A percentile compares a stretch with the other conserved stretches of the same genome.
phyloP scores from a whole-genome alignment of 1,284 basidiomycete genomes.

The Anthracocystis setariae region DNA sequence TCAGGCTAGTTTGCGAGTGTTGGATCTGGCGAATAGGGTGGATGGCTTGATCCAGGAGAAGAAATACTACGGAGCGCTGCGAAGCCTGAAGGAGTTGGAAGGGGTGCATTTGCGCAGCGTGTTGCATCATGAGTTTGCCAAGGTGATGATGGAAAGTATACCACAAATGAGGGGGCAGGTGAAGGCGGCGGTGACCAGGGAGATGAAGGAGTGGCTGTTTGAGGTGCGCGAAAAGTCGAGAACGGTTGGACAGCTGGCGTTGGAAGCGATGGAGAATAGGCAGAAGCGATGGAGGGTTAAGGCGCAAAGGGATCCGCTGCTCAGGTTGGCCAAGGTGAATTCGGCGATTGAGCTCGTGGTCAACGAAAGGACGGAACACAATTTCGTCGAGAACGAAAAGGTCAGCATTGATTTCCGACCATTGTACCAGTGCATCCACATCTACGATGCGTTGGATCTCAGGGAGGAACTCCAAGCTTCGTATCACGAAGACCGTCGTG shows the following conservation, averaged over 20 bases:
- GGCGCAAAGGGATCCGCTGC: constrained; percentile 58
- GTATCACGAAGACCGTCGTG: constrained; percentile 93
- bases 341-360: constrained; percentile 92
- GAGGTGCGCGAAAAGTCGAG: constrained; percentile 90
- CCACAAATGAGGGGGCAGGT: constrained; percentile 89
- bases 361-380: constrained; percentile 92
- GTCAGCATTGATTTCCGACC: constrained; percentile 92
- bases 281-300: constrained; percentile 81
- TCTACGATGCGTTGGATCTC: constrained; percentile 89
- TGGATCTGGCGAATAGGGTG: constrained; percentile 94
- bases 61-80: constrained; percentile 93
- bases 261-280: constrained; percentile 88
- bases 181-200: constrained; percentile 90
- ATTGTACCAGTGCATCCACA: constrained; percentile 95
- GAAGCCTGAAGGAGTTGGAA: constrained; percentile 73
- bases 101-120: constrained; percentile 84
- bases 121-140: constrained; percentile 90
- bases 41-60: constrained; percentile 87
- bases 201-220: constrained; percentile 95
- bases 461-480: constrained; percentile 87
- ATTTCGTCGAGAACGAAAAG: constrained; percentile 89
- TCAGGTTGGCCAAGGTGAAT: constrained; percentile 82
- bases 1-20: constrained; percentile 87
- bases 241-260: constrained; percentile 85
- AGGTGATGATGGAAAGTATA: constrained; percentile 87